Evolutionary conservation across 768 basidiomycete genomes (phyloP), one percentile per base, ranked within the genome.

Genomic region (Mrakia gelida): DNA sequence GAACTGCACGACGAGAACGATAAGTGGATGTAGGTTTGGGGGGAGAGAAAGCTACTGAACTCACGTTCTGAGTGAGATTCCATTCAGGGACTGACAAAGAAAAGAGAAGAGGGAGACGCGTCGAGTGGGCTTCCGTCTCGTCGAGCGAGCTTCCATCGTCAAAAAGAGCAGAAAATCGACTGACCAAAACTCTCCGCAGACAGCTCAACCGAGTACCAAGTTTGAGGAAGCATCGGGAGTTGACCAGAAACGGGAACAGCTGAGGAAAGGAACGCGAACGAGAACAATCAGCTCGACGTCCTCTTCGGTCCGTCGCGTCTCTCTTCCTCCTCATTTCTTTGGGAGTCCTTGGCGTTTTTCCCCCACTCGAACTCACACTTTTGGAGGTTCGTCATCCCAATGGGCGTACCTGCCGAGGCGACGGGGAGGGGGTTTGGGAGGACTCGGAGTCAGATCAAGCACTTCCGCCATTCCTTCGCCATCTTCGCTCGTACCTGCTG

Each of bases 171-270:
- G 10, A 16, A 72, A 26, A 13, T 26, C 9, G 45, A 30, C 16
- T 15, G 5, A 70, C 89, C 84, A 73, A 86, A 87, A 76, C 86
- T 86, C 80, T 86, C 86, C 9, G 88, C 87, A 75, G 86, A 87
- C 21, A 89, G 84, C 80, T 89, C 88, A 78, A 89, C 86, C 82
- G 86, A 87, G 80, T 88, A 89, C 82, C 87, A 89, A 18, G 87
- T 88, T 74, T 88, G 83, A 9, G 87, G 85, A 38, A 88, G 83
- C 34, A 89, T 85, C 11, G 83, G 84, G 59, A 88, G 83, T 52
- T 88, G 87, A 59, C 88, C 88, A 15, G 87, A 80, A 49, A 88
- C 82, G 13, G 88, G 87, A 28, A 88, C 87, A 73, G 85, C 83
- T 86, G 18, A 52, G 87, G 10, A 86, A 82, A 59, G 16, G 21